Conservation (phyloP, 78 protist genomes). For the Dictyostelium intermedium region DNA sequence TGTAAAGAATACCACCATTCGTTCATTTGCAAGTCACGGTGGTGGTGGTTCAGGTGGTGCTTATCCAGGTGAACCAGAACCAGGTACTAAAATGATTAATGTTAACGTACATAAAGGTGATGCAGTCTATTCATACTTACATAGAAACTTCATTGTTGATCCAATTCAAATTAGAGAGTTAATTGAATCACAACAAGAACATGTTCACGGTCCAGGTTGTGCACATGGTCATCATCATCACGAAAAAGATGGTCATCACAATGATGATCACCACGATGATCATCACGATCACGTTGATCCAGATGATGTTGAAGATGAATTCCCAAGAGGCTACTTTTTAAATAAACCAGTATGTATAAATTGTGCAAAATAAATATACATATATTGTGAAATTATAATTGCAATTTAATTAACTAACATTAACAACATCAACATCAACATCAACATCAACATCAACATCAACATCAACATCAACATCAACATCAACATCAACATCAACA, state of each 20-base stretch:
- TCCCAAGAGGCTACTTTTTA: slow-evolving; percentile 8
- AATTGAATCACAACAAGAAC: background rate
- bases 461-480: too few species aligned
- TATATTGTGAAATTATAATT: too few species aligned
- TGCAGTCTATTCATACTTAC: background rate
- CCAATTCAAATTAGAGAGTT: background rate
- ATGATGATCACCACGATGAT: background rate
- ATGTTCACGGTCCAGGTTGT: background rate
- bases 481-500: too few species aligned
- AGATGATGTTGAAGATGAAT: slow-evolving; percentile 6
- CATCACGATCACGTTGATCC: slow-evolving; percentile 22
- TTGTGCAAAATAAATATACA: background rate
- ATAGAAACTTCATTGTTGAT: background rate
- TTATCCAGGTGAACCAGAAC: background rate
- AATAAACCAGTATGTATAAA: slow-evolving; percentile 7
- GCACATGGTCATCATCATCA: background rate
- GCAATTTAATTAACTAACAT: too few species aligned
- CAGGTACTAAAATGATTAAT: background rate
- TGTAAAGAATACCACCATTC: background rate
- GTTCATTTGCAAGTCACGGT: background rate
- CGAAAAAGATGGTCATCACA: slow-evolving; percentile 5
- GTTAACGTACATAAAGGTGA: background rate
- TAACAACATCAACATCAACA: too few species aligned
- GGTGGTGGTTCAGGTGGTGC: background rate
- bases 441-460: too few species aligned